Base-by-base conservation (phyloP, 2,329 filamentous ascomycete species). In the Helminthosporium solani region DNA sequence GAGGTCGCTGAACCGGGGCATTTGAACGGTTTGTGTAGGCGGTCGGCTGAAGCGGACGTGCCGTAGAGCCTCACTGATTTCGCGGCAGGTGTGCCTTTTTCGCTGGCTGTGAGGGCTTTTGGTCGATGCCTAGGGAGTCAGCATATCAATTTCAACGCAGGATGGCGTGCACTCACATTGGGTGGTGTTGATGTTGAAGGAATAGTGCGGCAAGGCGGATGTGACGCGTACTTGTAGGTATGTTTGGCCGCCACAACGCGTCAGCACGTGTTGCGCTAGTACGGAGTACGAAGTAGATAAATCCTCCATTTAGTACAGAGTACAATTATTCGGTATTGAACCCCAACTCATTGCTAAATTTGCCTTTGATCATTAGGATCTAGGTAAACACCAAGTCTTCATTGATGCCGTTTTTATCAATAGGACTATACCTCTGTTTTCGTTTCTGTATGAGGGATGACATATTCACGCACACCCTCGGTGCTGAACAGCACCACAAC, bases 21-120 rank as follows among this genome's bases (percentile, higher is more conserved):
- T 75, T 86, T 95, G 75, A 99, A 99, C 0, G 94, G 94, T 63
- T 86, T 91, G 61, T 82, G 77, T 4, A 95, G 80, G 30, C 82
- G 83, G 50, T 92, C 86, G 37, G 82, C 70, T 0, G 86, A 84
- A 56, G 86, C 82, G 20, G 82, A 79, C 28, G 75, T 74, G 50
- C 74, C 74, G 52, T 77, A 73, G 4, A 78, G 57, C 38, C 75
- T 71, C 31, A 61, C 64, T n/a, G 71, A 63, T 46, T 71, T 73
- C 47, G 70, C 66, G 41, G 50, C 49, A 7, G 69, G 71, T 21
- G 70, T 65, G 41, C 68, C 54, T 49, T 71, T 46, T 37, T 61
- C 67, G 50, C 60, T 62, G 12, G 50, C 42, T 33, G 60, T 46
- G 37, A 60, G 47, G 3, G 58, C 6, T 37, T 64, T 70, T 2